These are phyloP conservation scores for Rhododendron ovatum DNA, from an alignment of 148 eudicot species.

Conservation along the genomic window DNA sequence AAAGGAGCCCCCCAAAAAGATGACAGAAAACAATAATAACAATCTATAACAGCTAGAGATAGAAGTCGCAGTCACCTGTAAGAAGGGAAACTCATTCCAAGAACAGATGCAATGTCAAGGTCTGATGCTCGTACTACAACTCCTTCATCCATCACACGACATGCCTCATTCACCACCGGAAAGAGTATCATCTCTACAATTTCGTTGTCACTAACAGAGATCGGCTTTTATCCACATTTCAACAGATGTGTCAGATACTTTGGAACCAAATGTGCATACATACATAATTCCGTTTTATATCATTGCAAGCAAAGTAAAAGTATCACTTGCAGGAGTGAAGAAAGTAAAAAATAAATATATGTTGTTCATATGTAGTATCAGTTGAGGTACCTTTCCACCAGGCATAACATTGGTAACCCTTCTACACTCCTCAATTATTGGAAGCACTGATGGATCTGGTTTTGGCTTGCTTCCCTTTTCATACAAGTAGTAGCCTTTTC, in stretches of 20 bases:
- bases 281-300: background rate
- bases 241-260: constrained; percentile 2
- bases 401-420: constrained; percentile 74
- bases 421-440: constrained; percentile 76
- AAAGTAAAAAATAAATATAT: background rate
- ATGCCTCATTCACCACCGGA: constrained; percentile 95
- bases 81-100: constrained; percentile 97
- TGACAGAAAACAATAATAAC: background rate
- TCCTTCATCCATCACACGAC: constrained; percentile 88
- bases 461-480: constrained; percentile 91
- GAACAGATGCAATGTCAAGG: constrained; percentile 86
- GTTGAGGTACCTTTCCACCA: constrained; percentile 65
- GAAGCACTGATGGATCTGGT: constrained; percentile 73
- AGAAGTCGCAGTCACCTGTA: constrained; percentile 57
- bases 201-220: constrained; percentile 75
- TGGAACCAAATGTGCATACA: background rate
- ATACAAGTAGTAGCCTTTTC: constrained; percentile 81
- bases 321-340: background rate
- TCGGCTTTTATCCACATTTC: constrained; percentile 56
- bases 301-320: background rate
- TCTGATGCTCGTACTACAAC: constrained; percentile 91
- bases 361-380: background rate
- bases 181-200: constrained; percentile 86
- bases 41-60: background rate
- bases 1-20: background rate